phyloP scores from a whole-genome alignment of 140 eudicot species.

The Senecio squalidus region DNA sequence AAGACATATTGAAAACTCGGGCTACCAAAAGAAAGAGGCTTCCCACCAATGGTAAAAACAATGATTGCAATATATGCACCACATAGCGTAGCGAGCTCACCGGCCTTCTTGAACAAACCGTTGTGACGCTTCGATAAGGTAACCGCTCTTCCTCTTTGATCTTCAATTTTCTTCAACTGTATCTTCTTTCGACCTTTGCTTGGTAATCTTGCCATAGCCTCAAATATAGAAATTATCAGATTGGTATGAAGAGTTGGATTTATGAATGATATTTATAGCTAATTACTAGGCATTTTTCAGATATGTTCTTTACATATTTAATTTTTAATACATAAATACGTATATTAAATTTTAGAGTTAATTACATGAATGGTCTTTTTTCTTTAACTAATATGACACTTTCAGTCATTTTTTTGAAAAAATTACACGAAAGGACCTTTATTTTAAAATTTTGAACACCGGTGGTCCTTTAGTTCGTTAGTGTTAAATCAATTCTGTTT shows the following conservation, averaged over 20 bases:
- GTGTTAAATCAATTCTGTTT: no score
- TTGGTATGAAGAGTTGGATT: background rate
- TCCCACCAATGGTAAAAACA: conserved; percentile 15
- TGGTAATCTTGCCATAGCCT: conserved; percentile 1
- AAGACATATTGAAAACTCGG: background rate
- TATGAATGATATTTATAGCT: conserved; percentile 3
- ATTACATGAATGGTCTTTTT: no score
- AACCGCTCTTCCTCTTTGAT: background rate
- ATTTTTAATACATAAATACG: no score
- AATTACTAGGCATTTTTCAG: background rate
- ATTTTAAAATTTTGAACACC: no score
- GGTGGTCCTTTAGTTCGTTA: no score
- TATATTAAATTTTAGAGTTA: no score
- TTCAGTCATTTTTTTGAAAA: no score
- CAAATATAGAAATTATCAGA: background rate
- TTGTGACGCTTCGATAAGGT: conserved; percentile 23
- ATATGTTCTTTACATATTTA: no score
- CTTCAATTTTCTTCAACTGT: background rate
- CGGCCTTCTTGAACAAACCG: conserved; percentile 24
- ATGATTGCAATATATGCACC: conserved; percentile 16
- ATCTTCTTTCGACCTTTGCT: conserved; percentile 8
- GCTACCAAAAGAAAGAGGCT: conserved; percentile 23
- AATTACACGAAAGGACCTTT: no score
- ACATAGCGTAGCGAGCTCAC: conserved; percentile 26
- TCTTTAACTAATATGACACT: no score